Base-by-base conservation (phyloP, 179 eudicot species). In the Silene noctiflora region DNA sequence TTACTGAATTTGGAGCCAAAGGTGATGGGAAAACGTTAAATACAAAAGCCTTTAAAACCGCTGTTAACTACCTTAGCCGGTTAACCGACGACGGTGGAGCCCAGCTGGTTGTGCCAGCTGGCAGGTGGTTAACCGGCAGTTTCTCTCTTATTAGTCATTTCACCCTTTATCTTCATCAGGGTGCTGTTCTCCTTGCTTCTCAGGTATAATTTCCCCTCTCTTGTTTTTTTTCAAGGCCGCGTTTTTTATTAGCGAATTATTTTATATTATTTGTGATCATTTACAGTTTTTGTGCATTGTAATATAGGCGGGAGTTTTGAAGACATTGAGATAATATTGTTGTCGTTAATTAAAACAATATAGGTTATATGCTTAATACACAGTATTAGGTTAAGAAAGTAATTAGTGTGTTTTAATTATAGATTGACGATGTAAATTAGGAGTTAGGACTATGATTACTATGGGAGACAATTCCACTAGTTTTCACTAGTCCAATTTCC, bases 51-150 rank as follows among this genome's bases (percentile, higher is more conserved):
- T 91, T 91, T 65, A 81, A 73, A 69, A 67, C 83, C 0, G 97
- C 92, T 0, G 72, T 90, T 27, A 29, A 19, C n/a, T 75, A 73
- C 63, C 88, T 91, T 13, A 83, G 88, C 75, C 67, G 73, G 78
- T 61, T 71, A 44, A 84, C 86, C 14, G 9, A 83, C 0, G 85
- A 90, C 31, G 97, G 97, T 12, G 97, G 97, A 1, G 91, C 92
- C 4, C 82, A 78, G 78, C 87, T 91, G 22, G 62, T 85, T n/a
- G 84, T 91, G 12, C 97, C 97, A 0, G 85, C 91, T 4, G 97
- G 97, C 8, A 78, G 80, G 85, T 91, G 92, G 92, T 83, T 91
- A 25, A 90, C 90, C 1, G 97, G 95, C 12, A 86, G 90, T 63
- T 88, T 91, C 75, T 79, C 81, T 53, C 90, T 91, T 51, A 88